Evolutionary conservation across 2,329 filamentous ascomycete genomes (phyloP).

Genomic region (Penicillium vulpinum): DNA sequence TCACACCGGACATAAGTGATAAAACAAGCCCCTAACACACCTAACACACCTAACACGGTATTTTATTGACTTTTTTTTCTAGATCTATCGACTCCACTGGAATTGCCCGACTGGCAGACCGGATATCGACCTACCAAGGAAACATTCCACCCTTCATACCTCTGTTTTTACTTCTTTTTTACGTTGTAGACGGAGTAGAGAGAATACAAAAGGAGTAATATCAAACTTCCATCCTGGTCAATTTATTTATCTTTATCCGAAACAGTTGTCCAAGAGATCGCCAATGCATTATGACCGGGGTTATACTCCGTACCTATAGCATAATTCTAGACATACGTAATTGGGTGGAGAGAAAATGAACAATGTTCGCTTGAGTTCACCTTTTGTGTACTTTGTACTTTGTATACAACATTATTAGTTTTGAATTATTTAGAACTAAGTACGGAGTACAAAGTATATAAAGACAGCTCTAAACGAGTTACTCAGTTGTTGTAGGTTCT

Average conservation of each 20-base stretch:
- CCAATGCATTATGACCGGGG: conserved; percentile 1
- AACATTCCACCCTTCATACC: conserved; percentile 12
- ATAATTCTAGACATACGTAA: conserved; percentile 5
- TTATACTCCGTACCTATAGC: neutral
- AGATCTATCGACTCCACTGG: neutral
- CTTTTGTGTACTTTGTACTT: too few species aligned
- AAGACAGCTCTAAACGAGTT: neutral
- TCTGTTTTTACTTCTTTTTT: neutral
- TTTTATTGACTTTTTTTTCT: conserved; percentile 9
- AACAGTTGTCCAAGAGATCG: neutral
- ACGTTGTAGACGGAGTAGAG: too few species aligned
- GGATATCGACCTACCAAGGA: neutral
- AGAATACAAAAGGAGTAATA: too few species aligned
- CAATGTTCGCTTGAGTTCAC: neutral
- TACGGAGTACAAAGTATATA: too few species aligned
- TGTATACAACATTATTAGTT: too few species aligned
- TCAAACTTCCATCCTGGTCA: too few species aligned
- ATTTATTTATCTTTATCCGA: neutral
- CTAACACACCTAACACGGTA: neutral
- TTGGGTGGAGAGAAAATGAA: neutral
- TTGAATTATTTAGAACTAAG: neutral
- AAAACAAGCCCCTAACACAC: too few species aligned
- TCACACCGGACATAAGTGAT: too few species aligned
- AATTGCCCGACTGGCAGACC: conserved; percentile 1
- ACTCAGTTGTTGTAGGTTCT: too few species aligned